A percentile compares a stretch with the other conserved stretches of the same genome.
Conservation (phyloP, 1,139 yeast species). For the Blastobotrys serpentis region DNA sequence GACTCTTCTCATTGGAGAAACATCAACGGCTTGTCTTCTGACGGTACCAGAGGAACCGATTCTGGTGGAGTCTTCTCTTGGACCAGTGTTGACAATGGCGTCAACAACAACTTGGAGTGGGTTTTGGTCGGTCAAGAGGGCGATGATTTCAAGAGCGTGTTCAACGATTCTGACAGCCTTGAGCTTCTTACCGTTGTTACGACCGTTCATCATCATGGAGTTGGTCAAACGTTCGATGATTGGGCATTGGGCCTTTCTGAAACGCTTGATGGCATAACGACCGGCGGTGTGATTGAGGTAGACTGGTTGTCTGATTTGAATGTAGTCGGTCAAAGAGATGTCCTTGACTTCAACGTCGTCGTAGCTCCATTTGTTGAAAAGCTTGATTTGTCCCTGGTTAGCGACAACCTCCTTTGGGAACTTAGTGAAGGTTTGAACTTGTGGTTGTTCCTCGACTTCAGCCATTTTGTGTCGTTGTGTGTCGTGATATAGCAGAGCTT, state of each 20-base stretch:
- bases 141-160: conserved; percentile 97
- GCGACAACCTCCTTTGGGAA: conserved; percentile 97
- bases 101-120: conserved; percentile 99
- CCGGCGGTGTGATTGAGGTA: conserved; percentile 99
- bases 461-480: conserved; percentile 27
- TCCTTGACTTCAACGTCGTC: conserved; percentile 98
- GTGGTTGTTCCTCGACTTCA: conserved; percentile 32
- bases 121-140: conserved; percentile 98
- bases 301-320: conserved; percentile 96
- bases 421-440: conserved; percentile 52
- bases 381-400: conserved; percentile 94
- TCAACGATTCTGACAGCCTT: conserved; percentile 99
- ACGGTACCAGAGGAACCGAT: conserved; percentile 99
- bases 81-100: conserved; percentile 99
- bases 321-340: conserved; percentile 96
- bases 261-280: conserved; percentile 99
- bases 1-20: conserved; percentile 99
- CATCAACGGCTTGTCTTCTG: conserved; percentile 99
- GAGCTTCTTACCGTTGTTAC: conserved; percentile 99
- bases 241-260: conserved; percentile 99
- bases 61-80: conserved; percentile 99
- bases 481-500: conserved; percentile 5
- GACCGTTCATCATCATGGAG: conserved; percentile 99
- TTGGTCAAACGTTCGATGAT: conserved; percentile 98
- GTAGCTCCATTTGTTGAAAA: conserved; percentile 99